Base-by-base conservation (phyloP, 2,329 filamentous ascomycete genomes). In the Ustilaginoidea virens region DNA sequence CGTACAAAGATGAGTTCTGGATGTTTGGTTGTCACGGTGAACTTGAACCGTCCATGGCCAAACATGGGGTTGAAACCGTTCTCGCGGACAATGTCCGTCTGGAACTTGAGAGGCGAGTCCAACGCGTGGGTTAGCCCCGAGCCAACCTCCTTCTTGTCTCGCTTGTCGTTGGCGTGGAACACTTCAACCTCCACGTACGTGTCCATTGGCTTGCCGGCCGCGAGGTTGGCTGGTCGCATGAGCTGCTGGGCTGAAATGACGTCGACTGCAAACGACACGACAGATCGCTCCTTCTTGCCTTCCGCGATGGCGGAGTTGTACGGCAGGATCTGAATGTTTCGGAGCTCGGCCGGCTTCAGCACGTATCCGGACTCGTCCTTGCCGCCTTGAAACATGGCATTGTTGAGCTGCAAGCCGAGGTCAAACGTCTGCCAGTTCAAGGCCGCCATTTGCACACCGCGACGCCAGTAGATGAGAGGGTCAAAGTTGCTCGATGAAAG, bases 361-460 rank as follows among this genome's bases (percentile, higher is more conserved):
- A 96, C 85, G 45, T 96, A 98, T 25, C 90, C 90, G 3, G 80
- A 81, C 32, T 74, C 72, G 54, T 94, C 90, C 9, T 69, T 76
- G 24, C 83, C 82, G 33, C 82, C 81, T 26, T 85, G 80, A 48
- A 94, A 98, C 90, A 98, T 96, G 45, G 90, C 90, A 41, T 90
- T 80, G 49, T 96, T 96, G 51, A 96, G 68, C 48, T 96, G 87
- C 70, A 94, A 90, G 25, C 86, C 83, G 12, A 92, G 66, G 47
- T 96, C 90, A 46, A 92, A 94, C 0, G 86, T 96, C 55, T 98
- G 90, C 87, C 90, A 96, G 55, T 98, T 98, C 37, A 96, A 64
- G 1, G 90, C 90, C 10, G 80, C 85, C 87, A 98, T 96, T 55
- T 98, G 90, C 12, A 94, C 90, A 18, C 90, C 90, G 24, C 83